phyloP scores from a whole-genome alignment of 169 alveolate species.

The Plasmodium falciparum region DNA sequence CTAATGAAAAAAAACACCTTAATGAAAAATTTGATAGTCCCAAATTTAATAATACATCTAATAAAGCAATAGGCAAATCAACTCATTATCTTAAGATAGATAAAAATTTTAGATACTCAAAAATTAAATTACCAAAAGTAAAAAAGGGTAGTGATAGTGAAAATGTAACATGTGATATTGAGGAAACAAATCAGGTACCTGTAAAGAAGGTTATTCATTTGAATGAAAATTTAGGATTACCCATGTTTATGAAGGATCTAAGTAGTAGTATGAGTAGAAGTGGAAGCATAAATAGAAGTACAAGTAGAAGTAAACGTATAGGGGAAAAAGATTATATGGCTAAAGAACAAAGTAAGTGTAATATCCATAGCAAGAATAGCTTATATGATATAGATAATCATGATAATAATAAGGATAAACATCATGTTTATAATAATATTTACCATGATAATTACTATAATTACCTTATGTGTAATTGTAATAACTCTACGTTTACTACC shows the following conservation, averaged over 20 bases:
- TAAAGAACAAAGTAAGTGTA: background rate
- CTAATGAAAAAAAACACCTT: slow-evolving; percentile 9
- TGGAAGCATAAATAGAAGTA: slow-evolving; percentile 1
- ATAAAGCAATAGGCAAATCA: slow-evolving; percentile 53
- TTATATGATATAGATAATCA: slow-evolving; percentile 16
- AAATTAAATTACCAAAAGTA: slow-evolving; percentile 30
- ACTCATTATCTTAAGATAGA: slow-evolving; percentile 20
- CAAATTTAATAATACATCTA: slow-evolving; percentile 28
- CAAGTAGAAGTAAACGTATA: no score
- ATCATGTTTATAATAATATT: no score
- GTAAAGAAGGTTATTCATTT: slow-evolving; percentile 30
- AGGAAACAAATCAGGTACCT: slow-evolving; percentile 11
- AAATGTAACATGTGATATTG: slow-evolving; percentile 30
- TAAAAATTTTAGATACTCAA: slow-evolving; percentile 13
- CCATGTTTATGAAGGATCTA: slow-evolving; percentile 17
- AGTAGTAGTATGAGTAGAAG: slow-evolving; percentile 7
- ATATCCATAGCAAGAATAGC: slow-evolving; percentile 18
- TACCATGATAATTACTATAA: no score
- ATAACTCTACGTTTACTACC: background rate
- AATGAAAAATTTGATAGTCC: slow-evolving; percentile 31
- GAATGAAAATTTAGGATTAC: slow-evolving; percentile 21
- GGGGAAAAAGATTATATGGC: no score
- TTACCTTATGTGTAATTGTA: background rate
- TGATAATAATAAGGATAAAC: background rate
- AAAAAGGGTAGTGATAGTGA: slow-evolving; percentile 20